These are phyloP conservation scores for Populus alba DNA, from an alignment of 345 rosid species.

Conservation along the genomic window DNA sequence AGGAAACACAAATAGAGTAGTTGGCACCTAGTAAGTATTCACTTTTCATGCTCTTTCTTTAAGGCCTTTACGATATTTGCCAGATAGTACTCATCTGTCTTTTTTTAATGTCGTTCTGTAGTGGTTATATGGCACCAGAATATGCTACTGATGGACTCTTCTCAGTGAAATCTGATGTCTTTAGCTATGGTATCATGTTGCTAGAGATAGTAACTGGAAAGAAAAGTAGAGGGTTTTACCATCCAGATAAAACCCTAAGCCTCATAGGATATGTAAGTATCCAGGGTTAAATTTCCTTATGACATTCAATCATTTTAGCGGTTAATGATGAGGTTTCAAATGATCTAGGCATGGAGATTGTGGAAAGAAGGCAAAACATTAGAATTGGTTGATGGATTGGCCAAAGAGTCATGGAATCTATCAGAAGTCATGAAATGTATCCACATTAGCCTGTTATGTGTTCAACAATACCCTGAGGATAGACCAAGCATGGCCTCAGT, in stretches of 20 bases:
- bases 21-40: slow-evolving; percentile 22
- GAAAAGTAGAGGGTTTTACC: slow-evolving; percentile 6
- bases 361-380: slow-evolving; percentile 14
- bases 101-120: not conserved
- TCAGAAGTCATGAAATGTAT: not conserved
- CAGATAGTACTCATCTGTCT: not conserved
- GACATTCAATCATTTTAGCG: not conserved
- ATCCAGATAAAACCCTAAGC: not conserved
- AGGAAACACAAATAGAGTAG: slow-evolving; percentile 14
- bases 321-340: not conserved
- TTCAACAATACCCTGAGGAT: not conserved
- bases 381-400: not conserved
- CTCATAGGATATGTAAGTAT: slow-evolving; percentile 5
- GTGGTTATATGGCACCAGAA: slow-evolving; percentile 21
- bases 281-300: not conserved
- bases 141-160: slow-evolving; percentile 14
- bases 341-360: slow-evolving; percentile 10
- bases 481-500: slow-evolving; percentile 21
- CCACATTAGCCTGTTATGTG: slow-evolving; percentile 12
- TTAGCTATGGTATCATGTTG: slow-evolving; percentile 9
- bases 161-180: slow-evolving; percentile 19
- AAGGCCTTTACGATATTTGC: not conserved
- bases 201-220: slow-evolving; percentile 10
- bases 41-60: not conserved
- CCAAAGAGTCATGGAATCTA: not conserved